Conservation (phyloP, 176 grass and related monocot genomes). For the Cenchrus americanus region DNA sequence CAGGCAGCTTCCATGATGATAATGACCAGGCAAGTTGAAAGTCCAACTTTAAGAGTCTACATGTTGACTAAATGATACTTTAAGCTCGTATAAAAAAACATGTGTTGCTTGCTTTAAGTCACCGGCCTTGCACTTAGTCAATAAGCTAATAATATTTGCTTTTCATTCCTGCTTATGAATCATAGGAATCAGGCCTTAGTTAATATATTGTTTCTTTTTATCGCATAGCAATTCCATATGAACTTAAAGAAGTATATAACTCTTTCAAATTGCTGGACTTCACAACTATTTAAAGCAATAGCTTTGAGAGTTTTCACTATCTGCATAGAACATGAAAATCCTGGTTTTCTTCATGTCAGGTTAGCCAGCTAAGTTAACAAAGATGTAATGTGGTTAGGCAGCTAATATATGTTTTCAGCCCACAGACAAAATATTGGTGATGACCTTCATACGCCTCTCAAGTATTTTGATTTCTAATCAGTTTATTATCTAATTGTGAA, state of each 20-base stretch:
- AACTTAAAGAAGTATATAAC: background rate
- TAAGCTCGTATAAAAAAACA: background rate
- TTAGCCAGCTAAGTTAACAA: background rate
- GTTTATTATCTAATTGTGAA: too few species aligned
- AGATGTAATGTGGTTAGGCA: background rate
- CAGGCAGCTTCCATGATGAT: too few species aligned
- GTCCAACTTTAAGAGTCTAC: too few species aligned
- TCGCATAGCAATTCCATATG: background rate
- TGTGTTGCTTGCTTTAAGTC: background rate
- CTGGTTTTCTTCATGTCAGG: background rate
- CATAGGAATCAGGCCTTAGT: background rate
- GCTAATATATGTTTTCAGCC: too few species aligned
- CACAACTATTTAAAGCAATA: background rate
- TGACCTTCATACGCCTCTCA: too few species aligned
- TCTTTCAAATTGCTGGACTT: background rate
- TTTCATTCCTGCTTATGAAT: background rate
- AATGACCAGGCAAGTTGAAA: too few species aligned
- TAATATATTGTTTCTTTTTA: background rate
- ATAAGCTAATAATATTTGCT: background rate
- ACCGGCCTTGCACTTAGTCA: background rate
- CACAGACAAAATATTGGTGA: background rate
- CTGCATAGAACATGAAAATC: background rate
- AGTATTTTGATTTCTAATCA: too few species aligned
- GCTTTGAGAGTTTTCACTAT: background rate
- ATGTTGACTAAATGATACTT: too few species aligned